A percentile compares a stretch with the other conserved stretches of the same genome.
phyloP scores from a whole-genome alignment of 257 asterid species.

The Solanum boliviense region DNA sequence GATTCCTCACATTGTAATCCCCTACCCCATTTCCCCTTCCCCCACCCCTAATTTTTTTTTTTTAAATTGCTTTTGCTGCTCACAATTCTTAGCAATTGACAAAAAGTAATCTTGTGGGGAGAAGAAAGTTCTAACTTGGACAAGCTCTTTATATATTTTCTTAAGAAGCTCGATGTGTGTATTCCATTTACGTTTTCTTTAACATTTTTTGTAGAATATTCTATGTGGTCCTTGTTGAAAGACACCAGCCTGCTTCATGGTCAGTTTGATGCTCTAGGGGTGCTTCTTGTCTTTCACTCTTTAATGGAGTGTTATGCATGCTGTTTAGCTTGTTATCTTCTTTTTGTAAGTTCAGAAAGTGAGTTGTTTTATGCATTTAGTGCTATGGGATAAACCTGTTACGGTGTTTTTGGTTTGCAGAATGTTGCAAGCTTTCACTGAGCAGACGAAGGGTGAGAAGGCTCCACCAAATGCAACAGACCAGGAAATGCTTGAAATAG shows the following conservation, averaged over 20 bases:
- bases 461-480: slow-evolving; percentile 70
- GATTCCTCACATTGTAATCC: too few species aligned
- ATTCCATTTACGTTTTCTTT: neutral
- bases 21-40: too few species aligned
- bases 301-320: neutral
- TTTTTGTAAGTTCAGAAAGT: neutral
- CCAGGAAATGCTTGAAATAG: slow-evolving; percentile 92
- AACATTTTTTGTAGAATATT: neutral
- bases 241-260: neutral
- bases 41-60: neutral
- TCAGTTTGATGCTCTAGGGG: neutral
- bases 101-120: neutral
- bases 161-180: neutral
- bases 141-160: neutral
- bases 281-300: neutral
- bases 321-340: neutral
- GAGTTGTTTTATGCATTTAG: neutral
- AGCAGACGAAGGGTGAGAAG: slow-evolving; percentile 71
- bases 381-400: neutral
- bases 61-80: neutral
- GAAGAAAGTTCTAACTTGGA: neutral
- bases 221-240: neutral
- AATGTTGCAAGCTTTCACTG: slow-evolving; percentile 86
- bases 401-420: slow-evolving; percentile 26
- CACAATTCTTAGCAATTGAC: neutral